phyloP scores from a whole-genome alignment of 352 stramenopile genomes.

The Phytophthora citricola region DNA sequence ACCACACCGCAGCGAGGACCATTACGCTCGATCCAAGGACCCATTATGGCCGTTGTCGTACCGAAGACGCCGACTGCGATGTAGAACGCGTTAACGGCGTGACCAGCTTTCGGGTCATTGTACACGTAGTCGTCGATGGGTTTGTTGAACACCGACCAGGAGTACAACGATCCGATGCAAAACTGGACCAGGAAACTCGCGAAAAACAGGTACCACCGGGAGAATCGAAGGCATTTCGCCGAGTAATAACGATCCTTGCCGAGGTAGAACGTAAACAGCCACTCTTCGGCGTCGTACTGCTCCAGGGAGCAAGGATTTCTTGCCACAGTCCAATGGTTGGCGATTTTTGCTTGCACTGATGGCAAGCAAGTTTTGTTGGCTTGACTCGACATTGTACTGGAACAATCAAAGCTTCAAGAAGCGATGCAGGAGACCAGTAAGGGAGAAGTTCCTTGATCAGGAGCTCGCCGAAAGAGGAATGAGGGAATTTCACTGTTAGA shows the following conservation, averaged over 20 bases:
- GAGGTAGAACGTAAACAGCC: slow-evolving; percentile 64
- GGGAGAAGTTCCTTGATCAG: neutral
- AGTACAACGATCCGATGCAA: slow-evolving; percentile 75
- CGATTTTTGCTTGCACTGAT: slow-evolving; percentile 23
- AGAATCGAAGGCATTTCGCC: slow-evolving; percentile 47
- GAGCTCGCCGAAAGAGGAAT: slow-evolving; percentile 22
- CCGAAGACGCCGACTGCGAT: slow-evolving; percentile 69
- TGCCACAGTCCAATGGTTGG: slow-evolving; percentile 60
- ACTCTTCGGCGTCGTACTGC: slow-evolving; percentile 70
- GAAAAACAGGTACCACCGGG: slow-evolving; percentile 71
- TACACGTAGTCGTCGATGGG: slow-evolving; percentile 63
- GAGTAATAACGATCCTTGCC: slow-evolving; percentile 66
- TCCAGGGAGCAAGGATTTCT: slow-evolving; percentile 51
- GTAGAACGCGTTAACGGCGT: slow-evolving; percentile 77
- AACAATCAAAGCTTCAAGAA: too few species aligned
- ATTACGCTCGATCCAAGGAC: slow-evolving; percentile 75
- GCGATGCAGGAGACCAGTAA: slow-evolving; percentile 1
- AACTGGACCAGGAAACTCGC: slow-evolving; percentile 74
- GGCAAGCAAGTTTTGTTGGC: slow-evolving; percentile 24
- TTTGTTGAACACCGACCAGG: slow-evolving; percentile 79
- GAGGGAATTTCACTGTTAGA: neutral
- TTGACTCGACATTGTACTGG: too few species aligned
- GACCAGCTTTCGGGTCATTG: slow-evolving; percentile 45
- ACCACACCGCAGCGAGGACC: slow-evolving; percentile 59
- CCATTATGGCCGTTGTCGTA: slow-evolving; percentile 69